A percentile compares a stretch with the other conserved stretches of the same genome.
phyloP scores from a whole-genome alignment of 2,329 filamentous ascomycete species.

The Gnomoniopsis smithogilvyi region DNA sequence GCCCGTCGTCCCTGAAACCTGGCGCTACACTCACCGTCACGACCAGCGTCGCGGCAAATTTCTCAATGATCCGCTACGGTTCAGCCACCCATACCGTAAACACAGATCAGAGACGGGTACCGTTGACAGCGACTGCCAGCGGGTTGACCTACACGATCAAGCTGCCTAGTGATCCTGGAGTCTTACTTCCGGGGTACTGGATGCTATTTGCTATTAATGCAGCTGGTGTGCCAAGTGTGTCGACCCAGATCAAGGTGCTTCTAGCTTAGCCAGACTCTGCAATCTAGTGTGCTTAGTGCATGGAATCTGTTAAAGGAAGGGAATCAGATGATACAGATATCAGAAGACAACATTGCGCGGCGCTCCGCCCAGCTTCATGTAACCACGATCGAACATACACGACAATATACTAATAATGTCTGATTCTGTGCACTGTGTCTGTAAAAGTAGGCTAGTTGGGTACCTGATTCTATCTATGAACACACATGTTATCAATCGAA shows the following conservation, averaged over 20 bases:
- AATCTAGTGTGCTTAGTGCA: no score
- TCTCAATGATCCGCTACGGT: slow-evolving; percentile 42
- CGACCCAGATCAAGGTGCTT: slow-evolving; percentile 21
- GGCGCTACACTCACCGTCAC: slow-evolving; percentile 28
- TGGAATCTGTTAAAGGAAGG: no score
- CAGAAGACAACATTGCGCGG: no score
- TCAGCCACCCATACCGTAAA: slow-evolving; percentile 47
- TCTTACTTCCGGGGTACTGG: slow-evolving; percentile 45
- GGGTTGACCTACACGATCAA: slow-evolving; percentile 28
- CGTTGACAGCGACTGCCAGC: slow-evolving; percentile 27
- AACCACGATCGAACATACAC: no score
- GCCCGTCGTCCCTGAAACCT: background rate
- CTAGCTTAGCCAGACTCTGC: no score
- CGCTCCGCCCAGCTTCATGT: no score
- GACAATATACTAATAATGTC: no score
- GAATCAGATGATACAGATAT: no score
- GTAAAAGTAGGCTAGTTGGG: no score
- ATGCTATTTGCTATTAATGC: slow-evolving; percentile 43
- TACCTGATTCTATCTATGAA: no score
- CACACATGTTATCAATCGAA: no score
- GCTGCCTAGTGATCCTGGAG: slow-evolving; percentile 40
- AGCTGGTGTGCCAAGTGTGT: slow-evolving; percentile 40
- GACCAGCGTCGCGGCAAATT: slow-evolving; percentile 27
- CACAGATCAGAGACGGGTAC: slow-evolving; percentile 49
- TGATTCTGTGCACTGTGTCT: no score